Conservation (phyloP, 2,329 filamentous ascomycete species). For the Colletotrichum zoysiae region DNA sequence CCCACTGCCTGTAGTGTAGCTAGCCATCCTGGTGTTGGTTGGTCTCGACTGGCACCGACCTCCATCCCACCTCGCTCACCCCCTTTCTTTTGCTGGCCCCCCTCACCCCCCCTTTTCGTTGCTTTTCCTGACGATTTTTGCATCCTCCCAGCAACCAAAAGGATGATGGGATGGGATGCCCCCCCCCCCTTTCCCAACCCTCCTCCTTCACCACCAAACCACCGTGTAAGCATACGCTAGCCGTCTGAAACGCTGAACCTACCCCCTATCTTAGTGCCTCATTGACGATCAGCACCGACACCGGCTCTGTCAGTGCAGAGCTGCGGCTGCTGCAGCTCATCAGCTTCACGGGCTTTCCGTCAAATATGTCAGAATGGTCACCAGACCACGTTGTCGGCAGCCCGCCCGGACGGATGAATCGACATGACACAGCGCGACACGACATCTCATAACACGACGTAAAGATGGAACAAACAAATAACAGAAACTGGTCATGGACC, state of each 20-base stretch:
- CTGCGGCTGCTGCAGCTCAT: constrained; percentile 5
- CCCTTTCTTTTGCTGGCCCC: constrained; percentile 12
- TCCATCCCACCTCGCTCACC: constrained; percentile 13
- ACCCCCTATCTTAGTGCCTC: constrained; percentile 42
- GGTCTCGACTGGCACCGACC: constrained; percentile 28
- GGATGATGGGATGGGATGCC: neutral
- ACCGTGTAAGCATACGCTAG: constrained; percentile 30
- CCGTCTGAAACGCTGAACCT: constrained; percentile 43
- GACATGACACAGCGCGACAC: constrained; percentile 30
- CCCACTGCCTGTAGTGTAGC: constrained; percentile 4
- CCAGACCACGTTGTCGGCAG: constrained; percentile 32
- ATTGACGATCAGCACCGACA: constrained; percentile 38
- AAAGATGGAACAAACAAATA: constrained; percentile 9
- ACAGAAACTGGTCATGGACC: too few relatives aligned
- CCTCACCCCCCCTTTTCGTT: constrained; percentile 9
- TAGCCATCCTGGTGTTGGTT: constrained; percentile 2
- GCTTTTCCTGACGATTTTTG: constrained; percentile 19
- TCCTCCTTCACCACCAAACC: constrained; percentile 22
- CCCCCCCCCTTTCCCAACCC: constrained; percentile 14
- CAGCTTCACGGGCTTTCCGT: constrained; percentile 29
- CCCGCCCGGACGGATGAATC: constrained; percentile 34
- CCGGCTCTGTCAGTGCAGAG: constrained; percentile 32
- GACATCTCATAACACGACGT: neutral
- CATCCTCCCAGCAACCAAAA: constrained; percentile 31
- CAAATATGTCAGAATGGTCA: constrained; percentile 38